Conservation (phyloP, 352 stramenopile species). For the Bremia lactucae region DNA sequence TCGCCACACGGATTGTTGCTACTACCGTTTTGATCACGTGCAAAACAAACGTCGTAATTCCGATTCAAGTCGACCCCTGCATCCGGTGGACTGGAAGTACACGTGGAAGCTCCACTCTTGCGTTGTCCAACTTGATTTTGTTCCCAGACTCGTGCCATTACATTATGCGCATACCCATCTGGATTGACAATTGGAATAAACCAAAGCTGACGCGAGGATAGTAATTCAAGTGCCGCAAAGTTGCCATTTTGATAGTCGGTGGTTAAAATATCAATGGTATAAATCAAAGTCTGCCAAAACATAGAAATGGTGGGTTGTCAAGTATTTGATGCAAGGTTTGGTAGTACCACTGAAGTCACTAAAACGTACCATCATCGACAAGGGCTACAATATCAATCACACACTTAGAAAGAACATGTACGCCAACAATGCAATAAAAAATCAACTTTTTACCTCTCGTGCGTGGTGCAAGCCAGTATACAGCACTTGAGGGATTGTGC, state of each 20-base stretch:
- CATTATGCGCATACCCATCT: conserved; percentile 72
- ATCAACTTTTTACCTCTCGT: conserved; percentile 37
- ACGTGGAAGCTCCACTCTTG: conserved; percentile 52
- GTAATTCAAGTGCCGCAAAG: conserved; percentile 34
- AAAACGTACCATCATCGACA: conserved; percentile 79
- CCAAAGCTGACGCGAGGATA: conserved; percentile 68
- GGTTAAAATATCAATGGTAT: conserved; percentile 70
- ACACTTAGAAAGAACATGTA: conserved; percentile 1
- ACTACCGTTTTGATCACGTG: conserved; percentile 45
- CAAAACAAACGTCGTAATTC: conserved; percentile 80
- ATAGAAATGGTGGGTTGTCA: too few relatives aligned
- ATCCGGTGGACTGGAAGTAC: conserved; percentile 21
- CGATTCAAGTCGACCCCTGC: conserved; percentile 72
- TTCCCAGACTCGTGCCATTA: conserved; percentile 47
- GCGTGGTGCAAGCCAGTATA: conserved; percentile 82
- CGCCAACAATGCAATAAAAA: background rate
- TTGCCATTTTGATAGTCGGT: conserved; percentile 49
- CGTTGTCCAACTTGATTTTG: conserved; percentile 37
- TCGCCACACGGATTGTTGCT: conserved; percentile 57
- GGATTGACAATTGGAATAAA: conserved; percentile 79
- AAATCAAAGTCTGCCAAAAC: conserved; percentile 53
- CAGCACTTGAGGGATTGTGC: conserved; percentile 40
- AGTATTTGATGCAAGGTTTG: too few relatives aligned
- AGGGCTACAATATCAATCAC: conserved; percentile 41
- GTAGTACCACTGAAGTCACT: too few relatives aligned